Conservation (phyloP, 148 eudicot genomes). For the Oxyria digyna region DNA sequence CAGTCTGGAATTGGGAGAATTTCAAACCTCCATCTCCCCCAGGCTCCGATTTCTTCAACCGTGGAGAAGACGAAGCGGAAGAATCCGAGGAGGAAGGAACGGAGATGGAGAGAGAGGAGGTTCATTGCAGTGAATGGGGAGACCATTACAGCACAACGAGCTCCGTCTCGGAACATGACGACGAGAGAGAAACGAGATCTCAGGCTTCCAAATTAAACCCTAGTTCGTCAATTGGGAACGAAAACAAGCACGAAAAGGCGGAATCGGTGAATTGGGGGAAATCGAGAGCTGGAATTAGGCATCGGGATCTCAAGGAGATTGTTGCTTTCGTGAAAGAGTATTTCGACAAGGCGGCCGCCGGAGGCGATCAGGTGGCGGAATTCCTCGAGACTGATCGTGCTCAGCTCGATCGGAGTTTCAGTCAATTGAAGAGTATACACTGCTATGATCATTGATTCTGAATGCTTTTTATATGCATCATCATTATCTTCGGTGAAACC, state of each 20-base stretch:
- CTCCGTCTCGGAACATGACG: slow-evolving; percentile 32
- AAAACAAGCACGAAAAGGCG: slow-evolving; percentile 14
- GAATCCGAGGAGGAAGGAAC: slow-evolving; percentile 26
- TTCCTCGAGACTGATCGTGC: slow-evolving; percentile 84
- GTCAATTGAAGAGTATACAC: slow-evolving; percentile 53
- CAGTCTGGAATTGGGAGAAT: slow-evolving; percentile 93
- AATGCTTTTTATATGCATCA: not conserved
- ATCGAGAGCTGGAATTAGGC: slow-evolving; percentile 22
- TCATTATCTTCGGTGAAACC: too few relatives aligned
- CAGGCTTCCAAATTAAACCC: slow-evolving; percentile 21
- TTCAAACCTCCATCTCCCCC: slow-evolving; percentile 93
- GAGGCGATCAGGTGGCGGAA: slow-evolving; percentile 89
- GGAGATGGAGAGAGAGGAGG: slow-evolving; percentile 71
- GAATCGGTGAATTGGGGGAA: slow-evolving; percentile 52
- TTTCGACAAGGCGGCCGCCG: slow-evolving; percentile 72
- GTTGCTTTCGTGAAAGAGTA: slow-evolving; percentile 53
- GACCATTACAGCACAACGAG: slow-evolving; percentile 66
- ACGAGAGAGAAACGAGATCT: slow-evolving; percentile 60
- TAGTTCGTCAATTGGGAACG: not conserved
- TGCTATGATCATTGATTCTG: not conserved
- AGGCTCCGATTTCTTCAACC: slow-evolving; percentile 49
- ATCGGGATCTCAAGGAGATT: slow-evolving; percentile 73
- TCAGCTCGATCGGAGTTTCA: slow-evolving; percentile 86
- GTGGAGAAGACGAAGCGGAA: slow-evolving; percentile 12
- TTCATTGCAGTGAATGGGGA: slow-evolving; percentile 92